Evolutionary conservation across 495 filamentous ascomycete genomes (phyloP), one percentile per base, ranked within the genome.

Genomic region (Xylaria sp.): DNA sequence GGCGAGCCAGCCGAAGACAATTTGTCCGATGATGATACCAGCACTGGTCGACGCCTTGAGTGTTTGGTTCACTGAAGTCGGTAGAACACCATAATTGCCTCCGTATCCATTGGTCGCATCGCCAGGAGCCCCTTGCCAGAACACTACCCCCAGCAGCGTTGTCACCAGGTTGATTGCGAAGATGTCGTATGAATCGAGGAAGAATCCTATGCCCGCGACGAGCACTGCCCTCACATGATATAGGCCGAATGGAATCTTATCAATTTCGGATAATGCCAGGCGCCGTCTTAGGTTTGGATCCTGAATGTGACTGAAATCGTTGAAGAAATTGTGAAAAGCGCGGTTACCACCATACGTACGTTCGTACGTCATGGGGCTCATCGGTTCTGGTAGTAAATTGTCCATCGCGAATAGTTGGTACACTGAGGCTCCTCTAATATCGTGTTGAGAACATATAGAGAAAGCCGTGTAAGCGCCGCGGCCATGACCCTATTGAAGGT

Each of bases 111-210:
- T 74, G 46, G 59, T 61, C 1, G 74, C 74, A 33, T 62, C 67
- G 46, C 72, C 69, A 8, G 80, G 78, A 31, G 76, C 17, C 6
- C 79, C 83, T 61, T 89, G 85, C 89, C 88, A 93, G 82, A 88
- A 94, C 64, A 92, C 91, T 15, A 93, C 82, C 37, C 93, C 93
- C 35, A 95, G 80, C 81, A 95, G 90, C 50, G 84, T 83, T 11
- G 88, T 90, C 53, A 90, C 81, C 55, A 93, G 83, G 72, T 91
- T 92, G 78, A 95, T 92, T 57, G 93, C 91, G 77, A 96, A 97
- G 78, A 94, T 91, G 72, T 90, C 88, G 79, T 92, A 92, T 15
- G 89, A 88, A 77, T 93, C 92, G 5, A 91, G 92, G 80, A 95
- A 93, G 87, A 95, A 92, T 58, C 90, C 90, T 50, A 93, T 86